Evolutionary conservation across 2,329 filamentous ascomycete species (phyloP).

Genomic region (Penicillium rolfsii): DNA sequence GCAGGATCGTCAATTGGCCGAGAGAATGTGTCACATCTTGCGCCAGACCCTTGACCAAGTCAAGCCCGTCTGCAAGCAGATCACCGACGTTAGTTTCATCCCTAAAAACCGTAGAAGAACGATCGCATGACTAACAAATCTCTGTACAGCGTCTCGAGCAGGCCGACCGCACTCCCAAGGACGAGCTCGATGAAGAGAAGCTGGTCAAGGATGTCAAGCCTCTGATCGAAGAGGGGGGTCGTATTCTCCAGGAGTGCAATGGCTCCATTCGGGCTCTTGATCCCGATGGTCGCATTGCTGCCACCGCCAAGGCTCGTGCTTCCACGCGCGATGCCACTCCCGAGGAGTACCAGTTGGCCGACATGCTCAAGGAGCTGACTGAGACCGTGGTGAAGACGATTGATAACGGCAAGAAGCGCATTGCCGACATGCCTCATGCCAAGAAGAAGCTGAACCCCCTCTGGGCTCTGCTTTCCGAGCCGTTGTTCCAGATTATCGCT

Average conservation of each 20-base stretch:
- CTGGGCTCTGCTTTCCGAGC: slow-evolving; percentile 74
- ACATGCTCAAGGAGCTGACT: slow-evolving; percentile 81
- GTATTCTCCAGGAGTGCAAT: slow-evolving; percentile 83
- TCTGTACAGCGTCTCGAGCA: slow-evolving; percentile 70
- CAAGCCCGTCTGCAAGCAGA: slow-evolving; percentile 82
- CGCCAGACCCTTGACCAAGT: slow-evolving; percentile 81
- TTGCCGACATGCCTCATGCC: slow-evolving; percentile 87
- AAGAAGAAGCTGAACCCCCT: slow-evolving; percentile 95
- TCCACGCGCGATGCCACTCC: slow-evolving; percentile 74
- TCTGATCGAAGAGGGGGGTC: slow-evolving; percentile 81
- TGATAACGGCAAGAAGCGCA: slow-evolving; percentile 84
- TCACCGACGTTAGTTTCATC: slow-evolving; percentile 66
- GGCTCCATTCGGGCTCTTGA: slow-evolving; percentile 85
- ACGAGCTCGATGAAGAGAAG: slow-evolving; percentile 87
- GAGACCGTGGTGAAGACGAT: slow-evolving; percentile 79
- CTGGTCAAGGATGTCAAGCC: slow-evolving; percentile 85
- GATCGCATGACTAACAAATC: slow-evolving; percentile 9
- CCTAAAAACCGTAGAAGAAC: background rate
- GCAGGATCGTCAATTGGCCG: slow-evolving; percentile 74
- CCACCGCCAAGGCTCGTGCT: slow-evolving; percentile 80
- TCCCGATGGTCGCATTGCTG: slow-evolving; percentile 81
- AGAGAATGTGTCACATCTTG: slow-evolving; percentile 72
- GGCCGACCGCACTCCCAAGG: slow-evolving; percentile 78
- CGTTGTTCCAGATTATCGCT: slow-evolving; percentile 88
- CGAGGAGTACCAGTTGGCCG: slow-evolving; percentile 83